A percentile compares a stretch with the other conserved stretches of the same genome.
phyloP scores from a whole-genome alignment of 805 yeast genomes.

The Clavispora carvajalis region DNA sequence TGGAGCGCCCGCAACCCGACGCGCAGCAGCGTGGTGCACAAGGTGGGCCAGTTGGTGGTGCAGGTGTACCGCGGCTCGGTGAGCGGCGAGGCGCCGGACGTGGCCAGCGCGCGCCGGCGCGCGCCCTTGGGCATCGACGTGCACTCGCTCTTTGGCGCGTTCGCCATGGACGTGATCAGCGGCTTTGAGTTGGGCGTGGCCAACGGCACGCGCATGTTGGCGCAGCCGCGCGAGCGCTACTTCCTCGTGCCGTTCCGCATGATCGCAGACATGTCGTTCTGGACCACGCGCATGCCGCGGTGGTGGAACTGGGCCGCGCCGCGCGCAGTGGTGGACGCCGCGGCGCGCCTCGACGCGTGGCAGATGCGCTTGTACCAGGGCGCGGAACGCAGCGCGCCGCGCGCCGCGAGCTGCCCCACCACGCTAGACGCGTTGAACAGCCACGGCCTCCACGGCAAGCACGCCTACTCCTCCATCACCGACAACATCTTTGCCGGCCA shows the following conservation, averaged over 20 bases:
- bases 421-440: conserved; percentile 32
- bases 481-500: conserved; percentile 78
- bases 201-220: conserved; percentile 42
- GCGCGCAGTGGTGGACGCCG: conserved; percentile 31
- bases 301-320: conserved; percentile 49
- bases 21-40: conserved; percentile 21
- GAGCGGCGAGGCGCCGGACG: conserved; percentile 28
- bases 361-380: conserved; percentile 27
- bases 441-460: conserved; percentile 25
- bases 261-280: conserved; percentile 58
- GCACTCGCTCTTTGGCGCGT: conserved; percentile 55
- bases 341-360: conserved; percentile 43
- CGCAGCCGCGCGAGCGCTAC: conserved; percentile 33
- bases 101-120: conserved; percentile 27
- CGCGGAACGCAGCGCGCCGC: conserved; percentile 33
- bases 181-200: conserved; percentile 53
- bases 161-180: conserved; percentile 69
- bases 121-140: conserved; percentile 52
- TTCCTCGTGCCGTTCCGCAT: conserved; percentile 40
- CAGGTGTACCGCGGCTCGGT: conserved; percentile 26
- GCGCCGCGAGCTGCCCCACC: too few relatives aligned
- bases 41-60: conserved; percentile 22
- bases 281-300: conserved; percentile 56
- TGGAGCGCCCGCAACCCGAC: conserved; percentile 27
- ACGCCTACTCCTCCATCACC: conserved; percentile 37